phyloP scores from a whole-genome alignment of 345 rosid species.

The Eucalyptus sp. region DNA sequence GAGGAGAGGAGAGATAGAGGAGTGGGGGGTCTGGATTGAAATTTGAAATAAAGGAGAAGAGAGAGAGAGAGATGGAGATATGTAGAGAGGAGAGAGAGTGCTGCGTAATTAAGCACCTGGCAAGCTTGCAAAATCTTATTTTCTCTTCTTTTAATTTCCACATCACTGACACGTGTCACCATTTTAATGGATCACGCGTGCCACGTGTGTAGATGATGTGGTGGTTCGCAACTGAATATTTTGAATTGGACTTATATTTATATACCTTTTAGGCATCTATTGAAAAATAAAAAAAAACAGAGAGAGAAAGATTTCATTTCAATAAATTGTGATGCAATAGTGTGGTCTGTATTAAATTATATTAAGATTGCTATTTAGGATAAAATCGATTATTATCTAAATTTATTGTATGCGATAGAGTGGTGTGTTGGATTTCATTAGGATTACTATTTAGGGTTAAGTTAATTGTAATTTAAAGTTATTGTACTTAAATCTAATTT shows the following conservation, averaged over 20 bases:
- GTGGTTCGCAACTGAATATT: fast-evolving
- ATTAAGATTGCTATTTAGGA: neutral
- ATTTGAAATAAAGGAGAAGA: too few relatives aligned
- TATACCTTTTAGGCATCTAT: neutral
- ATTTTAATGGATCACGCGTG: too few relatives aligned
- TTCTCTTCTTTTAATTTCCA: too few relatives aligned
- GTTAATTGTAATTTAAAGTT: neutral
- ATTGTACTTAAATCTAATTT: neutral
- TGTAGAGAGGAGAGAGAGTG: too few relatives aligned
- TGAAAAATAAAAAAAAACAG: neutral
- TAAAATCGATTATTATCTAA: too few relatives aligned
- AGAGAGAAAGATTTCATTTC: neutral
- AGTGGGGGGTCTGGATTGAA: too few relatives aligned
- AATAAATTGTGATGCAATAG: neutral
- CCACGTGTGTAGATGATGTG: fast-evolving
- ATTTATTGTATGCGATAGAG: too few relatives aligned
- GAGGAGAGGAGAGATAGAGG: neutral
- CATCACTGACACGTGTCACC: too few relatives aligned
- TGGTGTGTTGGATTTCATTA: too few relatives aligned
- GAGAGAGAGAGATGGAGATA: fast-evolving
- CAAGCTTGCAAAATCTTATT: too few relatives aligned
- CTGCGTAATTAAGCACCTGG: too few relatives aligned
- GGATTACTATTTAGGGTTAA: neutral
- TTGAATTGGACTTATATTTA: neutral
- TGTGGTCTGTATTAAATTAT: fast-evolving